phyloP scores from a whole-genome alignment of 352 stramenopile genomes.

The Pythium vanterpoolii region DNA sequence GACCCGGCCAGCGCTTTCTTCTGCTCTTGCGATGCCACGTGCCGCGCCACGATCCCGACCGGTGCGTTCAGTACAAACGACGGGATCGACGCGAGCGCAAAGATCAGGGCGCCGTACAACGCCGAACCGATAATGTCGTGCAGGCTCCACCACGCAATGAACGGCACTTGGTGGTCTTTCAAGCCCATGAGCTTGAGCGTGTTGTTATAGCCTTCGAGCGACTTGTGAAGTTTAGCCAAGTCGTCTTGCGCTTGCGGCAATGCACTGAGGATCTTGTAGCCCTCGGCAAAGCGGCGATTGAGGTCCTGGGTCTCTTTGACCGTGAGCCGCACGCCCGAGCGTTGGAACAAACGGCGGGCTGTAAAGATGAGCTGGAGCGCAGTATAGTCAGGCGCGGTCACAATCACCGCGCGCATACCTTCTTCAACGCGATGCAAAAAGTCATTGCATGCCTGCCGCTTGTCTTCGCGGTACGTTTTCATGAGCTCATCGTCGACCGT shows the following conservation, averaged over 20 bases:
- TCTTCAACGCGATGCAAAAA: constrained; percentile 84
- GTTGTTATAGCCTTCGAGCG: constrained; percentile 85
- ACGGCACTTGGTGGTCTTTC: constrained; percentile 89
- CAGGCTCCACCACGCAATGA: constrained; percentile 86
- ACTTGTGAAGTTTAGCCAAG: constrained; percentile 54
- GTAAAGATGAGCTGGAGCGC: constrained; percentile 95
- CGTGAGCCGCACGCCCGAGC: constrained; percentile 76
- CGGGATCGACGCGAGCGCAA: constrained; percentile 87
- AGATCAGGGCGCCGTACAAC: constrained; percentile 79
- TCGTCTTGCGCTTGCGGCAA: constrained; percentile 60
- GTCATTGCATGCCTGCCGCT: constrained; percentile 74
- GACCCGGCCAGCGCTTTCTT: constrained; percentile 84
- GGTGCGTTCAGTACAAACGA: constrained; percentile 90
- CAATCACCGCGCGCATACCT: constrained; percentile 91
- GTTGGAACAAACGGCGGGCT: constrained; percentile 93
- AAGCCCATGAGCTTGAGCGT: constrained; percentile 85
- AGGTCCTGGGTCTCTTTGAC: constrained; percentile 91
- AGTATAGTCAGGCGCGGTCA: constrained; percentile 97
- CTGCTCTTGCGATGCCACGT: constrained; percentile 66
- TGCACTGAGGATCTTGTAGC: constrained; percentile 82
- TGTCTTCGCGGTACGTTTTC: constrained; percentile 87
- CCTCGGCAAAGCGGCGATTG: constrained; percentile 89
- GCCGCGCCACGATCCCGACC: constrained; percentile 84
- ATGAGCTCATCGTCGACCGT: constrained; percentile 79
- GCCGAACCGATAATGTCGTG: constrained; percentile 89